These are phyloP conservation scores for Helicostylum pulchrum DNA, from an alignment of 192 early-diverging fungal species.

Conservation along the genomic window DNA sequence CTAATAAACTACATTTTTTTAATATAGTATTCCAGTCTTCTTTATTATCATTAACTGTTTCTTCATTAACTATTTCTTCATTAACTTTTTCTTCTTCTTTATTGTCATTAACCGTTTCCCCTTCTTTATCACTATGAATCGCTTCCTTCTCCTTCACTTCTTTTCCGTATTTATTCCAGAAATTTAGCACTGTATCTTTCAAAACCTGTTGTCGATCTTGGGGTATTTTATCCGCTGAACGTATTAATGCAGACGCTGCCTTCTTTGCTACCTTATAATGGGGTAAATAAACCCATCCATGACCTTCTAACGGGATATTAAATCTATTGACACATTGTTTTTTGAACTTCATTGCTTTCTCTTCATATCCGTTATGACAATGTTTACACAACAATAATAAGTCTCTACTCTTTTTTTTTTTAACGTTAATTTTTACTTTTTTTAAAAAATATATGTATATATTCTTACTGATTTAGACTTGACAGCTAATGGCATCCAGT, in stretches of 20 bases:
- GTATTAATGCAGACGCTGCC: constrained; percentile 31
- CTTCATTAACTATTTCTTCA: not conserved
- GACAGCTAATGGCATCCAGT: constrained; percentile 32
- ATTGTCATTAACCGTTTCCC: not conserved
- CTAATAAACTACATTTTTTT: constrained; percentile 6
- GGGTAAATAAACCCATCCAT: constrained; percentile 24
- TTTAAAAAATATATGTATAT: not conserved
- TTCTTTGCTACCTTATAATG: constrained; percentile 22
- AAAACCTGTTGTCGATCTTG: constrained; percentile 4
- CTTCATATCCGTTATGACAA: constrained; percentile 34
- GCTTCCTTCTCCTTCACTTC: not conserved
- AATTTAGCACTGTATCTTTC: not conserved
- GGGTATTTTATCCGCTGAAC: constrained; percentile 16
- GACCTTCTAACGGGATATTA: constrained; percentile 32
- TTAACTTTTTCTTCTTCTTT: not conserved
- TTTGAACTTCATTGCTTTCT: constrained; percentile 23
- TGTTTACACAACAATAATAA: constrained; percentile 31
- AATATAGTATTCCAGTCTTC: constrained; percentile 5
- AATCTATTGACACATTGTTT: constrained; percentile 20
- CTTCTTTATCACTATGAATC: not conserved
- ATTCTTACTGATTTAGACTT: constrained; percentile 39
- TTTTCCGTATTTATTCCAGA: not conserved
- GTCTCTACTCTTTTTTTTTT: constrained; percentile 30
- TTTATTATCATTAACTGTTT: not conserved
- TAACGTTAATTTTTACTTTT: not conserved